Evolutionary conservation across 1,284 basidiomycete genomes (phyloP).

Genomic region (Naganishia albida): DNA sequence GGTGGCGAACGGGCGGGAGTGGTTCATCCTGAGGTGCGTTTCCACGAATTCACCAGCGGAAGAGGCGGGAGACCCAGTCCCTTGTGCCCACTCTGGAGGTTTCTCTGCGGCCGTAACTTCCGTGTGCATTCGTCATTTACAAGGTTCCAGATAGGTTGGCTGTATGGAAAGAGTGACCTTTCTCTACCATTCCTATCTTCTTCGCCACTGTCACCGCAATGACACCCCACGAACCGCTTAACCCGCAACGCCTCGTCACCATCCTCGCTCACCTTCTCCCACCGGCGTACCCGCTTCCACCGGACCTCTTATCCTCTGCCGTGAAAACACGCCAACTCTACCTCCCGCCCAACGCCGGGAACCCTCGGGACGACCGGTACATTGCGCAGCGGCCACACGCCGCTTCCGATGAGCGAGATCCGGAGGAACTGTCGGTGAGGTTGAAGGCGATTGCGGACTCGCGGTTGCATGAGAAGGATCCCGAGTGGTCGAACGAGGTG

Average conservation of each 20-base stretch:
- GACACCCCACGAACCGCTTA: constrained; percentile 7
- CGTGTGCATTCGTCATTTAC: too few species aligned
- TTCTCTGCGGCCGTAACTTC: too few species aligned
- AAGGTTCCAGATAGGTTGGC: too few species aligned
- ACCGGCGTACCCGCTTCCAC: constrained; percentile 44
- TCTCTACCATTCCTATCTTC: too few species aligned
- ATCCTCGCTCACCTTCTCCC: constrained; percentile 49
- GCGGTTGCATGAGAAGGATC: background rate
- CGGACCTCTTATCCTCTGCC: constrained; percentile 40
- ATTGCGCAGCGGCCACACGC: constrained; percentile 34
- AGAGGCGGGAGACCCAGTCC: too few species aligned
- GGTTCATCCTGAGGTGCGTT: too few species aligned
- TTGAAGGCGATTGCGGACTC: background rate
- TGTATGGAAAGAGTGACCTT: too few species aligned
- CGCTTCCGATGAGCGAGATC: background rate
- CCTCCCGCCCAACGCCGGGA: constrained; percentile 43
- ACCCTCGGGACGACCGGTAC: constrained; percentile 43
- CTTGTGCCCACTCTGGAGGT: too few species aligned
- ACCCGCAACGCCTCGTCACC: constrained; percentile 34
- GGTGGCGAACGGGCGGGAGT: too few species aligned
- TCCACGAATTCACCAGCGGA: too few species aligned
- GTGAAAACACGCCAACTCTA: constrained; percentile 47
- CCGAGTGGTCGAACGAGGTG: constrained; percentile 11
- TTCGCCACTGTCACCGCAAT: too few species aligned
- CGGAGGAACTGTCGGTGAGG: constrained; percentile 3